Evolutionary conservation across 345 rosid genomes (phyloP).

Genomic region (Gossypium mustelinum): DNA sequence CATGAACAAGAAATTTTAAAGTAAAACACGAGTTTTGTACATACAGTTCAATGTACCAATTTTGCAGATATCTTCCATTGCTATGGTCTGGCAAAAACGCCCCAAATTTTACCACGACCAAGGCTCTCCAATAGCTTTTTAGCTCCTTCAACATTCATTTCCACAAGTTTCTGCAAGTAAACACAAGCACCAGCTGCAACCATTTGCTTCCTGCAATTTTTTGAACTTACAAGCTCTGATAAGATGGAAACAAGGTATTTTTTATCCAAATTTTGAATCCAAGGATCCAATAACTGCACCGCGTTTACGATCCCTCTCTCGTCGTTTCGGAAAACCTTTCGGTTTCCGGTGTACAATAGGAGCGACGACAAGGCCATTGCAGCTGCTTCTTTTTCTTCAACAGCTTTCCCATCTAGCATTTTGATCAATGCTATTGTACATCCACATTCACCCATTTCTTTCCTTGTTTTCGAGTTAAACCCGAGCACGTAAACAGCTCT

Average conservation of each 20-base stretch:
- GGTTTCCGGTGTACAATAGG: conserved; percentile 41
- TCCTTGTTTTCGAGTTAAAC: conserved; percentile 50
- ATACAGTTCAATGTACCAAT: conserved; percentile 26
- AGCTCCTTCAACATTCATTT: conserved; percentile 76
- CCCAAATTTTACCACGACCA: conserved; percentile 78
- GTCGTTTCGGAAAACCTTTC: conserved; percentile 50
- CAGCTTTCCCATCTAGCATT: conserved; percentile 88
- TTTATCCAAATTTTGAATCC: conserved; percentile 51
- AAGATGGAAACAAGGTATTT: conserved; percentile 51
- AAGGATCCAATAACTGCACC: conserved; percentile 67
- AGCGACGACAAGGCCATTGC: conserved; percentile 60
- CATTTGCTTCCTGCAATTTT: conserved; percentile 72
- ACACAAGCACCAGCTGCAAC: conserved; percentile 64
- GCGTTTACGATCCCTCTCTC: conserved; percentile 52
- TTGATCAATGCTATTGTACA: conserved; percentile 51
- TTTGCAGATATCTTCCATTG: conserved; percentile 9
- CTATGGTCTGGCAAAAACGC: conserved; percentile 59
- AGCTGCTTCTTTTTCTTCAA: conserved; percentile 83
- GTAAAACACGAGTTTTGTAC: conserved; percentile 33
- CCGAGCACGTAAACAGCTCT: conserved; percentile 52
- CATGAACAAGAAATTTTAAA: conserved; percentile 25
- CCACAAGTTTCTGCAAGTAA: conserved; percentile 69
- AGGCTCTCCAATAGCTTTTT: conserved; percentile 64
- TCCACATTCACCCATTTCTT: conserved; percentile 71
- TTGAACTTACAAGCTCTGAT: conserved; percentile 57